These are phyloP conservation scores for Lichenothelia convexa DNA, from an alignment of 495 filamentous ascomycete species.

Conservation along the genomic window DNA sequence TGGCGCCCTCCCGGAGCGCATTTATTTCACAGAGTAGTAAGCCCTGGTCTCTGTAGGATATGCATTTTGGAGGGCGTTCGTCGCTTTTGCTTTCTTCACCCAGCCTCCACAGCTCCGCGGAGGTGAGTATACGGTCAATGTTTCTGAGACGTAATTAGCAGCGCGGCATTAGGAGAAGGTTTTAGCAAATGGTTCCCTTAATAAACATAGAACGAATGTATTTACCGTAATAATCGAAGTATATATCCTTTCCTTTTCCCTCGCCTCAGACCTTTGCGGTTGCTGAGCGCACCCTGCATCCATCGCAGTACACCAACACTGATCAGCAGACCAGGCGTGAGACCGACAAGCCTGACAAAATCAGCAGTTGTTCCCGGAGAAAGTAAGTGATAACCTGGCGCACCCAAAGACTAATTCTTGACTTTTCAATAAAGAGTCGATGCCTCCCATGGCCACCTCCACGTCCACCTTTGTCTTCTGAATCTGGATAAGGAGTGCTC, in stretches of 20 bases:
- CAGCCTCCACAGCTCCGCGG: conserved; percentile 38
- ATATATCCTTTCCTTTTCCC: conserved; percentile 44
- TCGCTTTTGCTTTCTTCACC: conserved; percentile 31
- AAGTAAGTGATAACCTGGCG: conserved; percentile 2
- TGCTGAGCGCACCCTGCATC: conserved; percentile 45
- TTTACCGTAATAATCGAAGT: conserved; percentile 51
- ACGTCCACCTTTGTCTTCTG: conserved; percentile 99
- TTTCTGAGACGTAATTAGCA: conserved; percentile 36
- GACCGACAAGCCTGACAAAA: conserved; percentile 50
- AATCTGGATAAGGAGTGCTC: conserved; percentile 83
- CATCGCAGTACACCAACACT: conserved; percentile 59
- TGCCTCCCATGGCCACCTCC: conserved; percentile 85
- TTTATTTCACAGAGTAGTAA: conserved; percentile 79
- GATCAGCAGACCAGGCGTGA: conserved; percentile 80
- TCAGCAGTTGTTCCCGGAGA: conserved; percentile 10
- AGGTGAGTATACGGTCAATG: conserved; percentile 63
- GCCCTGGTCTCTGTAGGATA: conserved; percentile 81
- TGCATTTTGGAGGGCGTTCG: too few species aligned
- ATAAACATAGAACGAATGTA: conserved; percentile 28
- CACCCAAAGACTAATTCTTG: conserved; percentile 91
- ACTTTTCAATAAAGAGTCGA: conserved; percentile 79
- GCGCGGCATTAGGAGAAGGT: background rate
- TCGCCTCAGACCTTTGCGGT: conserved; percentile 41
- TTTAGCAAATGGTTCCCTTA: background rate
- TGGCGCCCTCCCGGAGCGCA: conserved; percentile 47